phyloP scores from a whole-genome alignment of 495 filamentous ascomycete genomes.

The Chaetomidium leptoderma region DNA sequence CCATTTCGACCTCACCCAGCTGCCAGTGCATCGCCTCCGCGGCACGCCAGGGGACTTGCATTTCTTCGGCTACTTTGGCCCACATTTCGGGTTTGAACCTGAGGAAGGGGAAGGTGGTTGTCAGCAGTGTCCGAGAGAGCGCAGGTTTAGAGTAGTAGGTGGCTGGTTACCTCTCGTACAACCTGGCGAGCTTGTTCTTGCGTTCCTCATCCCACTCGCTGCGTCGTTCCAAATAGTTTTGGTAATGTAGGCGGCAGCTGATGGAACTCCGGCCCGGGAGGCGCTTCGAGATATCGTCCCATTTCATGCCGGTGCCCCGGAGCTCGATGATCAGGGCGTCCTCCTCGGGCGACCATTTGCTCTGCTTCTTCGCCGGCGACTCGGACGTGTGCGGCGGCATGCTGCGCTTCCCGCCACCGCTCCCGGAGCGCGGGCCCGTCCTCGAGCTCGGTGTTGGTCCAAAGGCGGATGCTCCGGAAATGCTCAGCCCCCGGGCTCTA shows the following conservation, averaged over 20 bases:
- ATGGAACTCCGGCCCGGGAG: slow-evolving; percentile 88
- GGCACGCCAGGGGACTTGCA: slow-evolving; percentile 93
- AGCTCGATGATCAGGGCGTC: slow-evolving; percentile 86
- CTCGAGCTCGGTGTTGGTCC: slow-evolving; percentile 9
- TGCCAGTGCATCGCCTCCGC: slow-evolving; percentile 99
- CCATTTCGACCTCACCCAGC: slow-evolving; percentile 89
- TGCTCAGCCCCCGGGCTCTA: slow-evolving; percentile 10
- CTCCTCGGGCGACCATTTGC: slow-evolving; percentile 92
- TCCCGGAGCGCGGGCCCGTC: slow-evolving; percentile 18
- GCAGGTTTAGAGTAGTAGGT: not conserved
- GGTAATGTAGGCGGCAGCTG: slow-evolving; percentile 90
- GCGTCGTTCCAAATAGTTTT: slow-evolving; percentile 90
- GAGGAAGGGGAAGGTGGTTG: not conserved
- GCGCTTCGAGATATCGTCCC: slow-evolving; percentile 93
- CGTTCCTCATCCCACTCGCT: slow-evolving; percentile 95
- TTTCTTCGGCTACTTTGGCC: slow-evolving; percentile 86
- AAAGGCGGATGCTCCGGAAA: no score
- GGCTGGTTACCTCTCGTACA: slow-evolving; percentile 82
- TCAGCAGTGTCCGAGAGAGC: slow-evolving; percentile 20
- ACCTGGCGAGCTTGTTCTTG: slow-evolving; percentile 89
- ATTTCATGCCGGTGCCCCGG: slow-evolving; percentile 86
- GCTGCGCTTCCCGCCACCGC: slow-evolving; percentile 39
- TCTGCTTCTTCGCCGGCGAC: slow-evolving; percentile 87
- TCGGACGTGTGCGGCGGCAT: slow-evolving; percentile 57
- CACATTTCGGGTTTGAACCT: slow-evolving; percentile 98